These are phyloP conservation scores for Apiotrichum siamense DNA, from an alignment of 1,284 basidiomycete genomes.

Conservation along the genomic window DNA sequence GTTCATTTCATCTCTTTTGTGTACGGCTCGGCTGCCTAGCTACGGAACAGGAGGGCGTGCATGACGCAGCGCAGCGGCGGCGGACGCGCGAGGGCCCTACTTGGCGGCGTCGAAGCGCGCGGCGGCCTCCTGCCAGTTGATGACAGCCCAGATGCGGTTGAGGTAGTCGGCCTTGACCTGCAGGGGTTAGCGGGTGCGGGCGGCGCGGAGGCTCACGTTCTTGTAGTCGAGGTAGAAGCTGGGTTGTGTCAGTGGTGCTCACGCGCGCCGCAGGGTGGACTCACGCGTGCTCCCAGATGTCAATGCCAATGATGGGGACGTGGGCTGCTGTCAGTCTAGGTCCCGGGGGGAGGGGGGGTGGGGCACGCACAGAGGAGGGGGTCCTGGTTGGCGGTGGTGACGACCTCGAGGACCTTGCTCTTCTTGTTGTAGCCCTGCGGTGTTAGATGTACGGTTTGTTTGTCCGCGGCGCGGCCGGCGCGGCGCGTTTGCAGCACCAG, in stretches of 20 bases:
- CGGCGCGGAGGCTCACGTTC: conserved; percentile 59
- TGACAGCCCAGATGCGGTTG: conserved; percentile 82
- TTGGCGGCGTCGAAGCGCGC: conserved; percentile 60
- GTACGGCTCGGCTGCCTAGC: no score
- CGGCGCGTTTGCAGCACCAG: no score
- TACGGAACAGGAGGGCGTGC: no score
- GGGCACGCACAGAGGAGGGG: conserved; percentile 62
- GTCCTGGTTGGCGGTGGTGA: conserved; percentile 94
- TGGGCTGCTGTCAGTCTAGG: conserved; percentile 53
- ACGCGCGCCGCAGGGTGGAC: background rate
- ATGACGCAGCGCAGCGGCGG: no score
- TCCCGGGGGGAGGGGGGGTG: background rate
- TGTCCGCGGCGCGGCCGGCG: no score
- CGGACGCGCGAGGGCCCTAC: no score
- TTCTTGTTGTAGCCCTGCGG: conserved; percentile 64
- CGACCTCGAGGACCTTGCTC: conserved; percentile 74
- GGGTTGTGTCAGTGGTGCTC: conserved; percentile 18
- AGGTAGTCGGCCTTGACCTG: conserved; percentile 73
- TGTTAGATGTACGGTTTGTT: no score
- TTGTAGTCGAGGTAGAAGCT: conserved; percentile 78
- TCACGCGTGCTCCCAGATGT: conserved; percentile 68
- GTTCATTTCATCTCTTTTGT: no score
- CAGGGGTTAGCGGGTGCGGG: no score
- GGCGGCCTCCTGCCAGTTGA: conserved; percentile 88
- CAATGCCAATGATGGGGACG: conserved; percentile 86